Evolutionary conservation across 116 monocot genomes (phyloP).

Genomic region (Iris pallida): DNA sequence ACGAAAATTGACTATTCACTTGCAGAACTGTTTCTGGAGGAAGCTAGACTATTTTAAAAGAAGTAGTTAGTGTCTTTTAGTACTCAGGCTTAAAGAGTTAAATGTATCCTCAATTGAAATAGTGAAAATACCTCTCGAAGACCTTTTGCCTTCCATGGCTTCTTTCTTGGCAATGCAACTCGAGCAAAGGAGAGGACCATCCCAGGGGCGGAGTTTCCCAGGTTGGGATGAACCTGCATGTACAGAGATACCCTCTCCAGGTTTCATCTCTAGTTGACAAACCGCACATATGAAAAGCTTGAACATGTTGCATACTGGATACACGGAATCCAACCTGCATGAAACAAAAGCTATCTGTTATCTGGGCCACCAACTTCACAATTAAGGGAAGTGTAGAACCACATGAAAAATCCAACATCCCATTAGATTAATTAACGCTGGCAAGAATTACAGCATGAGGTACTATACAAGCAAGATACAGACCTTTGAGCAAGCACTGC

Average conservation of each 20-base stretch:
- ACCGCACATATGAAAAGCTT: slow-evolving; percentile 84
- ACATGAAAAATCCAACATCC: too few species aligned
- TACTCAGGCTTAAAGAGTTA: too few species aligned
- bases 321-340: slow-evolving; percentile 65
- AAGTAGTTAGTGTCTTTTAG: too few species aligned
- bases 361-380: not conserved
- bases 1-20: slow-evolving; percentile 14
- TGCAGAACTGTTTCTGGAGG: slow-evolving; percentile 24
- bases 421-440: too few species aligned
- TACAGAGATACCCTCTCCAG: slow-evolving; percentile 79
- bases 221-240: slow-evolving; percentile 44
- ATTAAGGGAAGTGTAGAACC: too few species aligned
- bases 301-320: slow-evolving; percentile 87
- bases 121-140: slow-evolving; percentile 35
- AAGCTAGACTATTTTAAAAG: slow-evolving; percentile 14
- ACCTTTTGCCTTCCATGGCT: slow-evolving; percentile 87
- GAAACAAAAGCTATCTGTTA: slow-evolving; percentile 1
- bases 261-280: slow-evolving; percentile 82
- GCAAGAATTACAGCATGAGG: too few species aligned
- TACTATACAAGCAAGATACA: not conserved
- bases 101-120: not conserved
- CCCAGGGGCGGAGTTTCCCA: slow-evolving; percentile 59
- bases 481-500: slow-evolving; percentile 73
- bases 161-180: slow-evolving; percentile 78
- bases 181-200: slow-evolving; percentile 87